Evolutionary conservation across 805 yeast species (phyloP), one percentile per base, ranked within the genome.

Genomic region (Saccharomyces eubayanus): DNA sequence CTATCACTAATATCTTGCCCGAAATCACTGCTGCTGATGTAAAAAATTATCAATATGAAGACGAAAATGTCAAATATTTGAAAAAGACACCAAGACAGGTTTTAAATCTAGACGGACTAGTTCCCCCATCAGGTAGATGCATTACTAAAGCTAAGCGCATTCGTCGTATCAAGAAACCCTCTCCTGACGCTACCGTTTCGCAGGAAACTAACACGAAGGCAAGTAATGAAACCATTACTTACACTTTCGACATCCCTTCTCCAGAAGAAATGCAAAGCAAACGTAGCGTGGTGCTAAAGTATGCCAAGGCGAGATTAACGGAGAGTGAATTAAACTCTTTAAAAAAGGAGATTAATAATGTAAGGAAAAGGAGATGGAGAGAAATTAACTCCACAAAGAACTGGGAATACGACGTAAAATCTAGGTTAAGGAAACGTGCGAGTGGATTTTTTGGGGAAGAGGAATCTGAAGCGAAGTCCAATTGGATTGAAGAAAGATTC

Each of bases 371-470:
- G 50, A 68, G 63, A 50, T 69, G 72, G 72, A 64, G 72, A 53
- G 65, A 58, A 28, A 83, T 81, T 28, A 89, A 92, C 64, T 78
- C 80, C 8, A 85, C 85, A 55, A 77, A 94, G 59, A 91, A 91
- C 68, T 85, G 88, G 72, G 96, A 90, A 67, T 85, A 89, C 62
- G 98, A 92, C 65, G 73, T 92, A 52, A 77, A 96, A 51, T 81
- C 87, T 0, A 75, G 98, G 53, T 84, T 92, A 21, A 77, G 80
- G 58, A 85, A 84, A 59, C 75, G 94, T 45, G 97, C 97, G 0
- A 74, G 72, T 41, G 71, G 70, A 20, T 70, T 85, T 59, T 90
- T 81, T 71, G 94, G 96, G 1, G 78, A 74, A 9, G 74, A 70
- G 0, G 82, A 81, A 6, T 70, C 84, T 10, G 75, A 72, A 9